Evolutionary conservation across 2,329 filamentous ascomycete genomes (phyloP).

Genomic region (Aspergillus ustus): DNA sequence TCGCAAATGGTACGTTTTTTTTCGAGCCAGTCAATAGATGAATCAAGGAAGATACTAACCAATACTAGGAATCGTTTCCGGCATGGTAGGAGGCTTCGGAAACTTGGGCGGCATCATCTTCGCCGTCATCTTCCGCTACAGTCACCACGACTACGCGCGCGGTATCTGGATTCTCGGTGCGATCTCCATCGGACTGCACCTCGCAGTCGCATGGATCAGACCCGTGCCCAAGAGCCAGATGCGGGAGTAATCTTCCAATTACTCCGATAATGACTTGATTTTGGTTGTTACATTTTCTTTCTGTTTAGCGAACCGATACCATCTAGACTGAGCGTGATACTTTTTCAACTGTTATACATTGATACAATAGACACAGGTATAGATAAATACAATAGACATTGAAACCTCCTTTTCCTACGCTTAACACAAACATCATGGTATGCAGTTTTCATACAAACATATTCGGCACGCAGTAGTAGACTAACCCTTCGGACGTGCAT

Average conservation of each 20-base stretch:
- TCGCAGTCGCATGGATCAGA: constrained; percentile 67
- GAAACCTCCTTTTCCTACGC: background rate
- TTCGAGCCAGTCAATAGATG: constrained; percentile 9
- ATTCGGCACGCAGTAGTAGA: background rate
- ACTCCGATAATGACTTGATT: background rate
- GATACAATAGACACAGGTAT: background rate
- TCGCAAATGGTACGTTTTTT: constrained; percentile 68
- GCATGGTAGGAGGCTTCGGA: constrained; percentile 76
- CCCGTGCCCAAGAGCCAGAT: constrained; percentile 59
- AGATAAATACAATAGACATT: background rate
- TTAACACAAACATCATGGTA: background rate
- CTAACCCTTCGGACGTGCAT: background rate
- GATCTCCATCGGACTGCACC: constrained; percentile 71
- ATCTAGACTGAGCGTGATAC: constrained; percentile 4
- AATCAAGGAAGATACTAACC: constrained; percentile 6
- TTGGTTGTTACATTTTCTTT: background rate
- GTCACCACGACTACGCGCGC: constrained; percentile 68
- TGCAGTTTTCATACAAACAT: background rate
- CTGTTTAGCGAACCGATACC: constrained; percentile 12
- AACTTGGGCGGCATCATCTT: constrained; percentile 88
- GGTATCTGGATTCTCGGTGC: constrained; percentile 82
- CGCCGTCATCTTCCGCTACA: constrained; percentile 80
- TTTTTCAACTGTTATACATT: background rate
- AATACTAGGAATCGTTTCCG: constrained; percentile 64
- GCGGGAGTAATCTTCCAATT: constrained; percentile 5